Base-by-base conservation (phyloP, 768 basidiomycete genomes). In the Lepiota venenata region DNA sequence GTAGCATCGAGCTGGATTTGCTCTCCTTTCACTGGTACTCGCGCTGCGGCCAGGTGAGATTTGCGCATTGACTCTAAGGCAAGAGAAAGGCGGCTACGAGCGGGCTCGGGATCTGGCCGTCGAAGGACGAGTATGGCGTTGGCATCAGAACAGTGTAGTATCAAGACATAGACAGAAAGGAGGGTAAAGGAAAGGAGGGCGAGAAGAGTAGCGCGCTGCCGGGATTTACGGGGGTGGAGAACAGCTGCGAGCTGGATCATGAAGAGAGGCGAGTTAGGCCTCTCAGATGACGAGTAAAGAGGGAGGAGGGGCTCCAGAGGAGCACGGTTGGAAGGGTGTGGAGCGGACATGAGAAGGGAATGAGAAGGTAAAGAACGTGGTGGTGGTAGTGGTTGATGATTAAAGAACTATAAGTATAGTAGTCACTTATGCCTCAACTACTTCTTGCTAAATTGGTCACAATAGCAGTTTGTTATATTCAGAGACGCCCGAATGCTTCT, bases 101-200 rank as follows among this genome's bases (percentile, higher is more conserved):
- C 52, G 40, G 64, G 58, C 21, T 27, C 42, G n/a, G 63, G 21
- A 49, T 71, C 66, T 39, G 68, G 45, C 43, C 63, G 61, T 4
- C 63, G 66, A 48, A 76, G 60, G 50, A 69, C 62, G 58, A 72
- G 62, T 42, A 78, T 63, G 56, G 74, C 60, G 49, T 73, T 66
- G 45, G 75, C 54, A 50, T 77, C 64, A 12, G 78, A 65, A 47
- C 68, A 71, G 37, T 78, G 75, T 47, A 80, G 63, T 61, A 85
- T 73, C 57, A 85, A 71, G 49, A 86, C 69, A 70, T 82, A 88
- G 50, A 71, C 72, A 37, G 80, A 75, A 58, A 86, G 67, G 27
- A 71, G 61, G 50, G 82, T 50, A 61, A 87, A 74, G 57, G 72
- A 64, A 64, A 80, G 47, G 61, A 87, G 75, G 8, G 79, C 80